phyloP scores from a whole-genome alignment of 2,329 filamentous ascomycete species.

The Aspergillus intermedius region DNA sequence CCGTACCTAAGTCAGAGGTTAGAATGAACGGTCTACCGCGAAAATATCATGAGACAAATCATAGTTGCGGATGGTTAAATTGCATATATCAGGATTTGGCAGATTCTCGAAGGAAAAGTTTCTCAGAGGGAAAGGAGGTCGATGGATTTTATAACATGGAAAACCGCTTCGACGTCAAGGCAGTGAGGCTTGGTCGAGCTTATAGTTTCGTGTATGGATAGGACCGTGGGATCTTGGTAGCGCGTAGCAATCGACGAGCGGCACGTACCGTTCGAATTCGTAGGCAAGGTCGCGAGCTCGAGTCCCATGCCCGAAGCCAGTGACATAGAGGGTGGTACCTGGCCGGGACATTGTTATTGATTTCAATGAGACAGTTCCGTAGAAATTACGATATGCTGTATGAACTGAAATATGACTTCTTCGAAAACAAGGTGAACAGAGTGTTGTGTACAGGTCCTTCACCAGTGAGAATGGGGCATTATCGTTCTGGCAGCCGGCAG shows the following conservation, averaged over 20 bases:
- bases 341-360: slow-evolving; percentile 72
- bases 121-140: neutral
- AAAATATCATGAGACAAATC: neutral
- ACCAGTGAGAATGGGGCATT: too few species aligned
- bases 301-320: slow-evolving; percentile 97
- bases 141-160: slow-evolving; percentile 6
- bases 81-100: neutral
- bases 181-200: slow-evolving; percentile 27
- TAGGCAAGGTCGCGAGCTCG: slow-evolving; percentile 98
- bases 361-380: neutral
- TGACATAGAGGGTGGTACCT: slow-evolving; percentile 94
- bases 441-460: too few species aligned
- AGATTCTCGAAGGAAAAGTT: neutral
- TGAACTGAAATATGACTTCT: too few species aligned
- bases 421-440: too few species aligned
- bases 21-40: slow-evolving; percentile 11
- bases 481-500: too few species aligned
- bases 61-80: neutral
- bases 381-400: too few species aligned
- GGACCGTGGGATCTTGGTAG: slow-evolving; percentile 36
- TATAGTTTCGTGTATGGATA: slow-evolving; percentile 27
- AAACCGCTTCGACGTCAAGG: slow-evolving; percentile 14
- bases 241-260: slow-evolving; percentile 40
- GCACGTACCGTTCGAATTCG: slow-evolving; percentile 99
- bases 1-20: slow-evolving; percentile 67